Percentiles rank a stretch among this genome's conserved stretches.
Conservation (phyloP, 768 basidiomycete species). For the Amanita muscaria region DNA sequence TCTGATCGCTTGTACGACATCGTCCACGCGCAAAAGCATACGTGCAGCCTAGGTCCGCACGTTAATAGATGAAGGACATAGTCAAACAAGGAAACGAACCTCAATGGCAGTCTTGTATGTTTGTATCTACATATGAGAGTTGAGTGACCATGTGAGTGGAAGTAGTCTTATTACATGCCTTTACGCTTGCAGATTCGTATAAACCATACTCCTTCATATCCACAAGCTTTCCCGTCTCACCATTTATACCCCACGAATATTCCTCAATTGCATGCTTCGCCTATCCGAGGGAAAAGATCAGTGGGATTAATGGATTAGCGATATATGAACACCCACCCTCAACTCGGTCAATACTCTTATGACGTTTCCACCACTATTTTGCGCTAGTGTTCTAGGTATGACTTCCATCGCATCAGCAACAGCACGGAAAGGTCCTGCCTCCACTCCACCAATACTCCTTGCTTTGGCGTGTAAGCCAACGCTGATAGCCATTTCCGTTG, state of each 20-base stretch:
- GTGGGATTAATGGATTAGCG: slow-evolving; percentile 10
- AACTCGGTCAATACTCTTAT: slow-evolving; percentile 91
- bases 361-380: slow-evolving; percentile 93
- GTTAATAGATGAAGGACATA: not conserved
- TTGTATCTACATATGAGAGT: slow-evolving; percentile 56
- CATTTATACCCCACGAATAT: slow-evolving; percentile 89
- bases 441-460: slow-evolving; percentile 74
- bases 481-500: slow-evolving; percentile 96
- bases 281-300: slow-evolving; percentile 41
- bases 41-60: slow-evolving; percentile 48
- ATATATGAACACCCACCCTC: slow-evolving; percentile 45
- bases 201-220: slow-evolving; percentile 94
- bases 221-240: slow-evolving; percentile 90
- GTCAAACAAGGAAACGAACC: slow-evolving; percentile 14
- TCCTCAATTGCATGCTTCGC: slow-evolving; percentile 94
- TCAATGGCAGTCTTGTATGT: slow-evolving; percentile 96
- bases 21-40: slow-evolving; percentile 87
- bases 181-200: slow-evolving; percentile 94
- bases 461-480: slow-evolving; percentile 76
- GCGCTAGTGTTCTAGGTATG: slow-evolving; percentile 88
- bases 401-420: slow-evolving; percentile 97
- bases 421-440: slow-evolving; percentile 85
- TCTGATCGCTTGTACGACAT: slow-evolving; percentile 84
- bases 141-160: not conserved
- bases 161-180: slow-evolving; percentile 33